Evolutionary conservation across 179 eudicot genomes (phyloP).

Genomic region (Monotropa hypopitys): DNA sequence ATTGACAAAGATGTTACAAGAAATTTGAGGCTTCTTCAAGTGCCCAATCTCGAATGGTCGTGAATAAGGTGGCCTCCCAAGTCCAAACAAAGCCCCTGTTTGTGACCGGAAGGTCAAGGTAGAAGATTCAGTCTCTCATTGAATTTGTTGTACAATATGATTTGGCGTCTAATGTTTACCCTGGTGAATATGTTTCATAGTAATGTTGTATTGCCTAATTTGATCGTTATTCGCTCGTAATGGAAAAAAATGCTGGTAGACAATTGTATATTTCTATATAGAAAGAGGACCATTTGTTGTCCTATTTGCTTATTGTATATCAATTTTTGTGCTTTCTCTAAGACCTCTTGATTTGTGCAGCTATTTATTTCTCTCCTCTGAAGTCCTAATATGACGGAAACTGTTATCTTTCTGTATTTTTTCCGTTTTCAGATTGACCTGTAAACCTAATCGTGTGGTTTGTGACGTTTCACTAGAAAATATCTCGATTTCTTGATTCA

Average conservation of each 20-base stretch:
- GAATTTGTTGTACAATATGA: background rate
- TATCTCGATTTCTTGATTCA: background rate
- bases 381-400: background rate
- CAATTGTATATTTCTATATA: background rate
- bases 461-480: background rate
- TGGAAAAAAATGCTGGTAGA: background rate
- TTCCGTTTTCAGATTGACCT: background rate
- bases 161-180: background rate
- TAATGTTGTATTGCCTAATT: background rate
- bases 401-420: background rate
- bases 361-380: background rate
- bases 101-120: background rate
- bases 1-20: too few species aligned
- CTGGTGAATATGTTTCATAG: background rate
- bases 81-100: too few species aligned
- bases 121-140: background rate
- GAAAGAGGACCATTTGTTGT: background rate
- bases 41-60: too few species aligned
- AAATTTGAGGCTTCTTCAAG: too few species aligned
- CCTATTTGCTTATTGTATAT: too few species aligned
- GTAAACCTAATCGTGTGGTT: background rate
- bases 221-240: background rate
- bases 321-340: too few species aligned
- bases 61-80: too few species aligned
- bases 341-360: background rate